Base-by-base conservation (phyloP, 805 yeast genomes). In the Ogataea populi-albae region DNA sequence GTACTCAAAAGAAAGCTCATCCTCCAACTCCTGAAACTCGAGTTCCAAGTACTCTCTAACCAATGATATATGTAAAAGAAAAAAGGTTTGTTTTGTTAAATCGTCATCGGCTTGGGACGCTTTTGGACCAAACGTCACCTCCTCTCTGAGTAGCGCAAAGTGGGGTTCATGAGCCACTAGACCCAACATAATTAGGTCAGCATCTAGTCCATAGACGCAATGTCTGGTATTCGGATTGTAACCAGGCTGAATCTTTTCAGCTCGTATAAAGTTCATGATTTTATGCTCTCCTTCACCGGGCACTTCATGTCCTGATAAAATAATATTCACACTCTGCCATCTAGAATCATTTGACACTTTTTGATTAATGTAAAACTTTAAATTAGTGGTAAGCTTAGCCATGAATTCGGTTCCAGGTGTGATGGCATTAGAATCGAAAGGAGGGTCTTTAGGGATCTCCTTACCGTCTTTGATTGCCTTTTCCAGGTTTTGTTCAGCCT, bases 251-350 rank as follows among this genome's bases (percentile, higher is more conserved):
- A 89, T 75, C 58, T 85, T 83, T 63, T 79, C 72, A 27, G 76
- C 66, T 64, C 97, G 79, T 46, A 91, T 87, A 52, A 77, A 87
- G 51, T 86, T 86, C 97, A 89, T 91, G 49, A 91, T 88, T 57
- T 91, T 91, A 65, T 91, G 98, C 65, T 91, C 98, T 64, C 98
- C 98, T 69, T 91, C 98, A 49, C 98, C 98, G 3, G 98, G 98
- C 14, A 86, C 97, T 60, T 89, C 96, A 53, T 87, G 96, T 23
- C 96, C 98, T 35, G 93, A 82, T 42, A 91, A 71, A 20, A 91
- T 70, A 41, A 91, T 73, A 36, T 84, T 74, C 34, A 86, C 69
- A 34, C 75, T 73, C 46, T 84, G 82, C 98, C 98, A 91, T 36
- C 79, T 76, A 9, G 89, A 66, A 56, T 91, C 98, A 34, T 84